Conservation (phyloP, 1,284 basidiomycete genomes). For the Ganoderma meredithae region DNA sequence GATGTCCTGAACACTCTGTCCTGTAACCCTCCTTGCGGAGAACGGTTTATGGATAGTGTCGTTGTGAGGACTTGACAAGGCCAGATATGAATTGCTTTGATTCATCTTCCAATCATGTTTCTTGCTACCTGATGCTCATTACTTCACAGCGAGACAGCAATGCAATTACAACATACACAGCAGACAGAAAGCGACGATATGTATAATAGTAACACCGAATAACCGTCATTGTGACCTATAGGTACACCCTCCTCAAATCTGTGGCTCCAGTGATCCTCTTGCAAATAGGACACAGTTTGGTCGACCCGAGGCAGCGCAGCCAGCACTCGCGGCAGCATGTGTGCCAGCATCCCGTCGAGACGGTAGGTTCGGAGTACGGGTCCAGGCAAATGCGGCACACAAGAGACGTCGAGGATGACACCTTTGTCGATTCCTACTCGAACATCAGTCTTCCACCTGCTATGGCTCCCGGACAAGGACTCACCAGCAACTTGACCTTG, state of each 20-base stretch:
- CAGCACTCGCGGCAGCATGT: slow-evolving; percentile 82
- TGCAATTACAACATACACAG: slow-evolving; percentile 20
- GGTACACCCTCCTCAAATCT: slow-evolving; percentile 75
- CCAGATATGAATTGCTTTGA: slow-evolving; percentile 72
- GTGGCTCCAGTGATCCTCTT: slow-evolving; percentile 79
- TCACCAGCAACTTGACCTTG: slow-evolving; percentile 65
- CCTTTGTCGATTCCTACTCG: slow-evolving; percentile 53
- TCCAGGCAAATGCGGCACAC: slow-evolving; percentile 82
- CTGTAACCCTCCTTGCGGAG: slow-evolving; percentile 53
- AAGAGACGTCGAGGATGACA: slow-evolving; percentile 54
- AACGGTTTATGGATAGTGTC: slow-evolving; percentile 54
- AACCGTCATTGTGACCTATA: slow-evolving; percentile 40
- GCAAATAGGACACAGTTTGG: slow-evolving; percentile 83
- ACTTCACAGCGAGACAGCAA: slow-evolving; percentile 11
- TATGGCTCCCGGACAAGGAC: slow-evolving; percentile 32
- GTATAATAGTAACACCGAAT: slow-evolving; percentile 1
- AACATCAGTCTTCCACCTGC: not conserved
- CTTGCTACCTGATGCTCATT: slow-evolving; percentile 1
- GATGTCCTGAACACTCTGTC: slow-evolving; percentile 36
- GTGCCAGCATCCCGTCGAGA: slow-evolving; percentile 87
- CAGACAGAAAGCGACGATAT: slow-evolving; percentile 11
- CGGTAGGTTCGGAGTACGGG: slow-evolving; percentile 76
- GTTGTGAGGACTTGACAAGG: slow-evolving; percentile 71
- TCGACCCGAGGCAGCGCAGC: slow-evolving; percentile 81
- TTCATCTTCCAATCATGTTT: not conserved